These are phyloP conservation scores for Domatiomyces catenatus DNA, from an alignment of 2,329 filamentous ascomycete genomes.

Conservation along the genomic window DNA sequence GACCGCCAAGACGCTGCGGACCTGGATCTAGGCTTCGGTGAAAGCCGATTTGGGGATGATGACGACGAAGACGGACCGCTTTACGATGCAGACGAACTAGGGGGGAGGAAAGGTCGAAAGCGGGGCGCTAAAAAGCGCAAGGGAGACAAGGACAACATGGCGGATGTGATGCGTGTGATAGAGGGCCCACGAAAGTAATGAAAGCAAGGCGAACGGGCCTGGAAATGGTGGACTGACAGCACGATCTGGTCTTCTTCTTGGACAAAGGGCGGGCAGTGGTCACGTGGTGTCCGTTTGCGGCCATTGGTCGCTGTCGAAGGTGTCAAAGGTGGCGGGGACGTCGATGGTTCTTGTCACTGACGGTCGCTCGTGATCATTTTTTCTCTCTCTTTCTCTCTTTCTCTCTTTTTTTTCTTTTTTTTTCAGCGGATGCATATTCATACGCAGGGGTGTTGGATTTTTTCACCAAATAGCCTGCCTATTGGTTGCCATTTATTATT, in stretches of 20 bases:
- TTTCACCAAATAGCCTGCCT: neutral
- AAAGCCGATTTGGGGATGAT: conserved; percentile 71
- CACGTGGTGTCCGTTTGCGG: neutral
- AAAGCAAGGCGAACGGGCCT: too few relatives aligned
- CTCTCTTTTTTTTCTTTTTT: too few relatives aligned
- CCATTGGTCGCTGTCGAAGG: neutral
- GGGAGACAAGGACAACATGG: conserved; percentile 48
- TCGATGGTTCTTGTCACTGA: too few relatives aligned
- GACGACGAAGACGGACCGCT: conserved; percentile 60
- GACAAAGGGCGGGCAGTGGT: too few relatives aligned
- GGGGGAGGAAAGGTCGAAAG: conserved; percentile 29
- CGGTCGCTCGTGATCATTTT: too few relatives aligned
- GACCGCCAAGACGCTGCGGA: conserved; percentile 41
- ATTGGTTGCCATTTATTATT: neutral
- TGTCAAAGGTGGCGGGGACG: neutral
- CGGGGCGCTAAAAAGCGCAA: conserved; percentile 41
- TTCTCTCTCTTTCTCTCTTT: too few relatives aligned
- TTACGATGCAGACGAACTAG: conserved; percentile 30
- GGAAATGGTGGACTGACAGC: too few relatives aligned
- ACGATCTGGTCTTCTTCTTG: too few relatives aligned
- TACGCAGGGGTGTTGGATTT: neutral
- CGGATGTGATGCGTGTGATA: conserved; percentile 66
- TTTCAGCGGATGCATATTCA: neutral
- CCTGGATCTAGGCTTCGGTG: conserved; percentile 88
- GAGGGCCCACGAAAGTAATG: conserved; percentile 37